phyloP scores from a whole-genome alignment of 495 filamentous ascomycete genomes.

The Letharia lupina region DNA sequence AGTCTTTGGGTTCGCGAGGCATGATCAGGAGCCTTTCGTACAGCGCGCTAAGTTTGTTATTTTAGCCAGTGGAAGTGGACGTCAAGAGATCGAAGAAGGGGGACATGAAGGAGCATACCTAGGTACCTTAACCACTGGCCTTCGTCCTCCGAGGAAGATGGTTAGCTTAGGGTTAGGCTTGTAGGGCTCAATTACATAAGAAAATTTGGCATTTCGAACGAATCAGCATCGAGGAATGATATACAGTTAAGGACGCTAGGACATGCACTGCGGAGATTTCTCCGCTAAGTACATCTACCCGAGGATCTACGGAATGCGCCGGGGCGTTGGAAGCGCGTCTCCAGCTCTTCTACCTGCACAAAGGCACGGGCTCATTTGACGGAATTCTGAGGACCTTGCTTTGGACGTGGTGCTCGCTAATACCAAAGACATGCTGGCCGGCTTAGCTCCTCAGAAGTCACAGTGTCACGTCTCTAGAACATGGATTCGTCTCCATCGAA shows the following conservation, averaged over 20 bases:
- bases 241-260: no score
- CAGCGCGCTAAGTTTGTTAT: background rate
- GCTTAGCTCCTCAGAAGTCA: background rate
- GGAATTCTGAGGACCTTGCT: background rate
- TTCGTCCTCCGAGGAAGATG: no score
- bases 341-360: background rate
- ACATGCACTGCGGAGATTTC: no score
- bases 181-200: no score
- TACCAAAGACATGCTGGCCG: background rate
- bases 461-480: background rate
- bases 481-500: slow-evolving; percentile 55
- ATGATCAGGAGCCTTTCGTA: background rate
- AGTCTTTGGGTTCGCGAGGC: background rate
- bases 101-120: background rate
- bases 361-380: background rate
- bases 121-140: no score
- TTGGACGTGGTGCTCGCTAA: background rate
- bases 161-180: no score
- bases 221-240: no score
- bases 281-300: background rate
- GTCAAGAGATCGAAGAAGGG: background rate
- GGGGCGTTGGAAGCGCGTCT: background rate
- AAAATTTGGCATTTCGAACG: no score
- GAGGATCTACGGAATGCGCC: background rate
- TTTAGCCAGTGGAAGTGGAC: background rate